Evolutionary conservation across 1,139 yeast species (phyloP).

Genomic region (Suhomyces guaymorum): DNA sequence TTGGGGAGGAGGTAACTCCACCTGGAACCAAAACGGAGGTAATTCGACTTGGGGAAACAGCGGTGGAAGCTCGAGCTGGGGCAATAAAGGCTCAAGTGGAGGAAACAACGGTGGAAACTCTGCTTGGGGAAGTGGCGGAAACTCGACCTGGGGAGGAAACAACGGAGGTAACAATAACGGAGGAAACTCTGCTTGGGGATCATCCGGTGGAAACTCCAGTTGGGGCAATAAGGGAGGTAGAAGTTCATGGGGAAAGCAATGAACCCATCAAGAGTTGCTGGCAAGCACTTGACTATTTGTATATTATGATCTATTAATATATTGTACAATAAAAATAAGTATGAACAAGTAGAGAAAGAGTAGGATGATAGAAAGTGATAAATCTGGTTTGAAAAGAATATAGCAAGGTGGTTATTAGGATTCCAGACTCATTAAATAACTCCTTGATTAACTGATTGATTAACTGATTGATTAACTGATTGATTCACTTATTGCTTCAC

Average conservation of each 20-base stretch:
- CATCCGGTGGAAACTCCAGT: conserved; percentile 23
- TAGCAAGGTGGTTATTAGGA: no score
- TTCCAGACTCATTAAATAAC: no score
- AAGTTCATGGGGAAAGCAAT: conserved; percentile 18
- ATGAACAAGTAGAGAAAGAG: no score
- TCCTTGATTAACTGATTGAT: no score
- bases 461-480: no score
- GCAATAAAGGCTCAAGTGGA: no score
- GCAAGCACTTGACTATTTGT: conserved; percentile 11
- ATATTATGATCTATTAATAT: conserved; percentile 9
- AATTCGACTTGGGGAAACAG: conserved; percentile 30
- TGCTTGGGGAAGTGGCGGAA: conserved; percentile 25
- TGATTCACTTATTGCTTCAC: no score
- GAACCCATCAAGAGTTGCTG: conserved; percentile 10
- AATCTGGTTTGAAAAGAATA: no score
- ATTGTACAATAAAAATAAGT: conserved; percentile 1
- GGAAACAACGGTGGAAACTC: conserved; percentile 29
- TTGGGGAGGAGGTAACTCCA: conserved; percentile 33
- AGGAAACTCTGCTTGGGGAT: conserved; percentile 28
- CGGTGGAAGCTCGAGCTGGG: no score
- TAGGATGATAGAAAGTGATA: no score
- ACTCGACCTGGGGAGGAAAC: conserved; percentile 31
- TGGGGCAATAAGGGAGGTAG: conserved; percentile 27
- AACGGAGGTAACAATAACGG: conserved; percentile 20
- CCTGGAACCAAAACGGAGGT: conserved; percentile 22